phyloP scores from a whole-genome alignment of 2,329 filamentous ascomycete species.

The Diaporthe capsici region DNA sequence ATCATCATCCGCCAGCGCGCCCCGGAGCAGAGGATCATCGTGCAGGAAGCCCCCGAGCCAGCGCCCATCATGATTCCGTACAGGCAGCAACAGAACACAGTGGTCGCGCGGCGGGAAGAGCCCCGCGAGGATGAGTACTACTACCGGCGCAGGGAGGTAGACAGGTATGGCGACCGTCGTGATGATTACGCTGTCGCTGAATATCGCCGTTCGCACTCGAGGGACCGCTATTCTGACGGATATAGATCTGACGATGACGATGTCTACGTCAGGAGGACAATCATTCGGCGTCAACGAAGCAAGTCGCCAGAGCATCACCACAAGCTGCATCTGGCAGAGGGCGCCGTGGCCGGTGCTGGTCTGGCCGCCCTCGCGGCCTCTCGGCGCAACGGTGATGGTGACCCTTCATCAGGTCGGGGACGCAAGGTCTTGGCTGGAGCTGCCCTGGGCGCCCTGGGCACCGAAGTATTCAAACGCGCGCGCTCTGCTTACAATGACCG shows the following conservation, averaged over 20 bases:
- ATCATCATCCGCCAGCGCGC: slow-evolving; percentile 70
- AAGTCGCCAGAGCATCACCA: slow-evolving; percentile 65
- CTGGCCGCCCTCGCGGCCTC: slow-evolving; percentile 71
- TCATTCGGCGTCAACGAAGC: slow-evolving; percentile 66
- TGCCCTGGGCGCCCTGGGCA: slow-evolving; percentile 73
- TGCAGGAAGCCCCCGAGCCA: slow-evolving; percentile 69
- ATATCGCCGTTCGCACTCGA: slow-evolving; percentile 53
- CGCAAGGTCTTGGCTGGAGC: slow-evolving; percentile 73
- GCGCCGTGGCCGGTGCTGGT: slow-evolving; percentile 75
- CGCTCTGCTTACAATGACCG: slow-evolving; percentile 73
- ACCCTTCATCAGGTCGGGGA: slow-evolving; percentile 65
- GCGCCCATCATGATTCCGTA: slow-evolving; percentile 65
- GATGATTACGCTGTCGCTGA: slow-evolving; percentile 53
- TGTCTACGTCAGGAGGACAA: slow-evolving; percentile 58
- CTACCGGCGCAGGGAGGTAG: slow-evolving; percentile 62
- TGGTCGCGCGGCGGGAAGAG: slow-evolving; percentile 51
- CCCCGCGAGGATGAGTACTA: slow-evolving; percentile 65
- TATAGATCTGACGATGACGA: slow-evolving; percentile 59
- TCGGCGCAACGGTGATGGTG: slow-evolving; percentile 65
- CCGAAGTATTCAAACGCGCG: slow-evolving; percentile 72
- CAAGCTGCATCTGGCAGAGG: slow-evolving; percentile 73
- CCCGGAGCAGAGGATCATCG: slow-evolving; percentile 72
- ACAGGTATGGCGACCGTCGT: slow-evolving; percentile 53
- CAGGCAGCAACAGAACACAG: slow-evolving; percentile 55
- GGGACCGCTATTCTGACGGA: slow-evolving; percentile 53